phyloP scores from a whole-genome alignment of 371 early-diverging fungal species.

The Encephalitozoon romaleae region DNA sequence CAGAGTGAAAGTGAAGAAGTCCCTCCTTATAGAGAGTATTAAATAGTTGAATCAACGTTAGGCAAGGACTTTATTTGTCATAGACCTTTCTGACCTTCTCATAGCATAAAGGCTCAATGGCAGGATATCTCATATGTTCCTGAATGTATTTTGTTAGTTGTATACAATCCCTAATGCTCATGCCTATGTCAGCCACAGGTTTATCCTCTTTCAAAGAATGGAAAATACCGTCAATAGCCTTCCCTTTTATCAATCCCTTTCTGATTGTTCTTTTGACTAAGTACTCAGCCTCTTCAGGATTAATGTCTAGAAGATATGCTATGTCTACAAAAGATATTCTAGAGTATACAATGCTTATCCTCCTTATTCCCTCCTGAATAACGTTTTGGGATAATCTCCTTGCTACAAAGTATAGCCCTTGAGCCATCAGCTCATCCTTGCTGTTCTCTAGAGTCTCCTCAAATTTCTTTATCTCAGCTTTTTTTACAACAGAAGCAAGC shows the following conservation, averaged over 20 bases:
- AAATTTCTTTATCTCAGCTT: slow-evolving; percentile 21
- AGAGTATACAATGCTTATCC: slow-evolving; percentile 30
- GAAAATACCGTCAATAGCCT: slow-evolving; percentile 22
- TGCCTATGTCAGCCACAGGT: neutral
- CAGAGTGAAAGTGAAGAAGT: neutral
- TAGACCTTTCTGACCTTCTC: slow-evolving; percentile 10
- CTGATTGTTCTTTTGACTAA: slow-evolving; percentile 25
- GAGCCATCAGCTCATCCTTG: slow-evolving; percentile 1
- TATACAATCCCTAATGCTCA: slow-evolving; percentile 1
- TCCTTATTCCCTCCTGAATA: slow-evolving; percentile 45
- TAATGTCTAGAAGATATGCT: slow-evolving; percentile 3
- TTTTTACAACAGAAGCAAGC: slow-evolving; percentile 26
- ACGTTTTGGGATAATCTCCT: slow-evolving; percentile 31
- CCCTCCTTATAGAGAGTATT: neutral
- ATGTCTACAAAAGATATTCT: slow-evolving; percentile 33
- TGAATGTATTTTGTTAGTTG: slow-evolving; percentile 14
- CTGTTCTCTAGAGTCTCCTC: slow-evolving; percentile 13
- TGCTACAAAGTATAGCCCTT: slow-evolving; percentile 33
- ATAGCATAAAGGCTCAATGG: slow-evolving; percentile 20
- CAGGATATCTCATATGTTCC: slow-evolving; percentile 41
- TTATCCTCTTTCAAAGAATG: neutral
- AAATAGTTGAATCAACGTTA: neutral
- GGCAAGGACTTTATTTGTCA: neutral
- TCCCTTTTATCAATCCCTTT: slow-evolving; percentile 10
- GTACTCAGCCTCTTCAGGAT: slow-evolving; percentile 21